Conservation (phyloP, 2,329 filamentous ascomycete species). For the Diaporthe humulicola region DNA sequence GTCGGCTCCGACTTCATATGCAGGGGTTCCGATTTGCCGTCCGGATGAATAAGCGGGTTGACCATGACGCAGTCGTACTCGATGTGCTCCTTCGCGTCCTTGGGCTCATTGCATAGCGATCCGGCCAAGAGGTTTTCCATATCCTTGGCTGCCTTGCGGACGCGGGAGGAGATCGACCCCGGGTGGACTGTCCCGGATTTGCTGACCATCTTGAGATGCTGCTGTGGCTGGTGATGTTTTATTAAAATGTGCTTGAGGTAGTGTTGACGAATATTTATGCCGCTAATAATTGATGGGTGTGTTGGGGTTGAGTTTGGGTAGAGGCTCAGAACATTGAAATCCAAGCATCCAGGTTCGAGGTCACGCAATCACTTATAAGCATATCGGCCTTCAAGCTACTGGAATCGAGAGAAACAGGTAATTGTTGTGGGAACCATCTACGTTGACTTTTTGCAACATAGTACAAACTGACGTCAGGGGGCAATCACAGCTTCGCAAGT, state of each 20-base stretch:
- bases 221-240: not conserved
- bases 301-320: not conserved
- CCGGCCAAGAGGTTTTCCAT: conserved; percentile 32
- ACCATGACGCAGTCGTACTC: conserved; percentile 34
- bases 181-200: conserved; percentile 16
- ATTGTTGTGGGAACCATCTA: conserved; percentile 16
- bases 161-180: conserved; percentile 12
- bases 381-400: not conserved
- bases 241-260: not conserved
- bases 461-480: conserved; percentile 11
- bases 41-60: conserved; percentile 34
- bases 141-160: conserved; percentile 35
- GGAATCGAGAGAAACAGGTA: conserved; percentile 5
- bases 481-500: not conserved
- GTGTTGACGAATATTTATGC: not conserved
- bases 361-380: conserved; percentile 9
- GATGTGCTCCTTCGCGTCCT: conserved; percentile 31
- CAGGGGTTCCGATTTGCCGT: conserved; percentile 26
- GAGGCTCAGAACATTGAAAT: not conserved
- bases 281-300: not conserved
- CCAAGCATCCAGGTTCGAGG: not conserved
- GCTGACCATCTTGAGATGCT: conserved; percentile 4
- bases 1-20: conserved; percentile 25
- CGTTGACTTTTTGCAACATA: not conserved
- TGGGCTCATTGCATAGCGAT: conserved; percentile 29